Conservation (phyloP, 495 filamentous ascomycete species). For the Sabuloglossum arenarium region DNA sequence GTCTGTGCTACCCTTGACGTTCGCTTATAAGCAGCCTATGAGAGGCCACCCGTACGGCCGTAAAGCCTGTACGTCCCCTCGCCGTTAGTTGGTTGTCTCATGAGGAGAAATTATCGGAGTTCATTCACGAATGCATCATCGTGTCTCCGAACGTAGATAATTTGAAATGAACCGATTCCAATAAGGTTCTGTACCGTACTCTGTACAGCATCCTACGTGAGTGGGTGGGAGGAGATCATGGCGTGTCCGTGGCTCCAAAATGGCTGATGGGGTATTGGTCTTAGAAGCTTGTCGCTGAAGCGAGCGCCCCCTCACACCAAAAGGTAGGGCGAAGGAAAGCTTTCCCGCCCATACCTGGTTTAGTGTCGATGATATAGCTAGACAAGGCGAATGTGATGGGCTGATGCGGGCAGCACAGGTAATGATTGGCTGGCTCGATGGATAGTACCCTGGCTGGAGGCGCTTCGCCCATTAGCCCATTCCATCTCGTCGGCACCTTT, state of each 20-base stretch:
- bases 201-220: neutral
- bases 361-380: neutral
- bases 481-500: neutral
- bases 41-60: neutral
- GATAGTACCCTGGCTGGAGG: neutral
- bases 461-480: conserved; percentile 2
- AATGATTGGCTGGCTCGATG: neutral
- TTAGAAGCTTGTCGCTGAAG: neutral
- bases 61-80: too few relatives aligned
- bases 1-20: neutral
- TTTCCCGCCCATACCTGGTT: neutral
- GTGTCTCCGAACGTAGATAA: too few relatives aligned
- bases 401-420: neutral
- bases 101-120: too few relatives aligned
- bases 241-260: neutral
- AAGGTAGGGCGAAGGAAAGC: neutral
- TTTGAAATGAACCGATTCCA: too few relatives aligned
- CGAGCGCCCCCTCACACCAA: neutral
- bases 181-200: neutral
- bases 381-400: neutral
- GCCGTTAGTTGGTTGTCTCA: too few relatives aligned
- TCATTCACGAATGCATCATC: too few relatives aligned
- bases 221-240: neutral
- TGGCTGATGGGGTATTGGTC: neutral
- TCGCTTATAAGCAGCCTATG: neutral